Base-by-base conservation (phyloP, 495 filamentous ascomycete species). In the Lasiosphaeris hirsuta region DNA sequence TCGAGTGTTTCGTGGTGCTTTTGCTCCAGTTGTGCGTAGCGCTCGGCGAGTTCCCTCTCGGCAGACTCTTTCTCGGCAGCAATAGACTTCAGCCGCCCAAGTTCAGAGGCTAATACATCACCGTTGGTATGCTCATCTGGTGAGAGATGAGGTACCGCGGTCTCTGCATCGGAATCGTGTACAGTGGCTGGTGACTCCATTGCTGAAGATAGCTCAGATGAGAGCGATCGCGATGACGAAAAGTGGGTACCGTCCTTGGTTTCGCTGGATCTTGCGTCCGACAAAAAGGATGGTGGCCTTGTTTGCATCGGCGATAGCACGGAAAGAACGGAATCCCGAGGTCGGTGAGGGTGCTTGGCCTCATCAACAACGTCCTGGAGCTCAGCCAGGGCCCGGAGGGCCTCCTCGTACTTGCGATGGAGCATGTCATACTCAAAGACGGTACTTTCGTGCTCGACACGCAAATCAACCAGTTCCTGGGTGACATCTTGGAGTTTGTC, bases 401-500 rank as follows among this genome's bases (percentile, higher is more conserved):
- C 91, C 60, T 95, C 86, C 61, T 96, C 90, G 60, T 97, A 97
- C 71, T 96, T 97, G 64, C 84, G 80, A 54, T 88, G 85, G 34
- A 99, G 86, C 53, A 85, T 69, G 51, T 94, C 90, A 59, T 84
- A 95, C 42, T 97, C 92, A 54, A 76, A 84, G 34, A 95, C 60
- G 4, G 92, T 91, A 8, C 78, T 76, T 68, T 97, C 95, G 62
- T 99, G 95, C 72, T 95, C 90, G 37, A 93, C 84, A 35, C 86
- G 86, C 46, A 99, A 81, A 62, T 95, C 89, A 48, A 96, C 84
- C 2, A 99, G 86, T 67, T 99, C 95, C 68, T 96, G 90, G 13
- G 87, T 92, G 44, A 97, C 86, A 43, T 82, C 89, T 61, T 97
- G 92, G 38, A 98, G 81, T 74, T 97, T 97, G 68, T 97, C 93